phyloP scores from a whole-genome alignment of 805 yeast species.

The Candida xyloterini region DNA sequence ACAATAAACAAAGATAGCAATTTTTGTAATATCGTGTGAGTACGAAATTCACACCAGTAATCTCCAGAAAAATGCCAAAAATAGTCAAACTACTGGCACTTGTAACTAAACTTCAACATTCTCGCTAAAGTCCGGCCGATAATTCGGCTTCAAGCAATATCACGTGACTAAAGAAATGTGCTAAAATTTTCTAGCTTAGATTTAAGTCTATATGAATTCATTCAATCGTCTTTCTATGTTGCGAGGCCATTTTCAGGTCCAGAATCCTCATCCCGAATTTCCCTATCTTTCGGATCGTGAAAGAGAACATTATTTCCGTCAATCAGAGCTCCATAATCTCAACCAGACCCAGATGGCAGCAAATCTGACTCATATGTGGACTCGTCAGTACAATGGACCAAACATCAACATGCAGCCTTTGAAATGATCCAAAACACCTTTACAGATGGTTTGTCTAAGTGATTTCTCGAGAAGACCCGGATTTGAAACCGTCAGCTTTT shows the following conservation, averaged over 20 bases:
- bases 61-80: too few relatives aligned
- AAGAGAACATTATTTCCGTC: not conserved
- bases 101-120: too few relatives aligned
- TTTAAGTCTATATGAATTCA: slow-evolving; percentile 1
- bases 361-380: not conserved
- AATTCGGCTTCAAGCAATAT: not conserved
- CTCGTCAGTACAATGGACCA: slow-evolving; percentile 15
- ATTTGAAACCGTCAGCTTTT: slow-evolving; percentile 8
- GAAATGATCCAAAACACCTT: slow-evolving; percentile 19
- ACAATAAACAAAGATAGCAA: too few relatives aligned
- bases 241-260: slow-evolving; percentile 15
- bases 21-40: too few relatives aligned
- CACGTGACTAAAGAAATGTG: slow-evolving; percentile 2
- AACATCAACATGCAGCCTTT: slow-evolving; percentile 19
- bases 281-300: slow-evolving; percentile 15
- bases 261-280: slow-evolving; percentile 16
- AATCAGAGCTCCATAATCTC: not conserved
- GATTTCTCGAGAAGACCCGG: slow-evolving; percentile 6
- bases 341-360: not conserved
- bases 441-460: slow-evolving; percentile 9
- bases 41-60: not conserved
- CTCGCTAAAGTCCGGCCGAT: too few relatives aligned
- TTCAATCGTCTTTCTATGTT: slow-evolving; percentile 22
- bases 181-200: too few relatives aligned
- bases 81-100: too few relatives aligned